Conservation (phyloP, 2,329 filamentous ascomycete genomes). For the Cercospora brassicicola region DNA sequence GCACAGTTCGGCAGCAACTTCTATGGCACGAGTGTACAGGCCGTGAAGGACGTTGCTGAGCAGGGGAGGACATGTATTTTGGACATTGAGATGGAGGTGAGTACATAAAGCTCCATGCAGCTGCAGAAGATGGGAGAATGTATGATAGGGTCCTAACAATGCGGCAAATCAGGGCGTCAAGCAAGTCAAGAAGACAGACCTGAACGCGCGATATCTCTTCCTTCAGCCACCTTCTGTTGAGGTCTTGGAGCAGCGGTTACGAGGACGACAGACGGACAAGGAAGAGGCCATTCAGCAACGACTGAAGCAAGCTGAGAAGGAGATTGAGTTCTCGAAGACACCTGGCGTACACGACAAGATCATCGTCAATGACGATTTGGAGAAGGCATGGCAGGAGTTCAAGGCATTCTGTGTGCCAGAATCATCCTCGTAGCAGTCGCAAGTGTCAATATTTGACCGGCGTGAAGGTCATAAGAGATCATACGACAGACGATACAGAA, state of each 20-base stretch:
- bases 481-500: background rate
- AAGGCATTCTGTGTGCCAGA: slow-evolving; percentile 38
- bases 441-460: background rate
- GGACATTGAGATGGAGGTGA: slow-evolving; percentile 94
- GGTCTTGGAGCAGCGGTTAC: slow-evolving; percentile 70
- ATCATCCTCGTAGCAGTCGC: slow-evolving; percentile 3
- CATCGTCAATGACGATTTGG: slow-evolving; percentile 66
- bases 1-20: slow-evolving; percentile 81
- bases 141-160: background rate
- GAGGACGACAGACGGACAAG: slow-evolving; percentile 74
- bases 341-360: slow-evolving; percentile 66
- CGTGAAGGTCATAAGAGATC: background rate
- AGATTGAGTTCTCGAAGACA: slow-evolving; percentile 70
- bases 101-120: slow-evolving; percentile 21
- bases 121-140: no score
- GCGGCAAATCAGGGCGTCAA: slow-evolving; percentile 67
- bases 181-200: slow-evolving; percentile 76
- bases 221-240: slow-evolving; percentile 76
- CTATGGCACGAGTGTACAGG: slow-evolving; percentile 81
- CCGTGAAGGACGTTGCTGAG: slow-evolving; percentile 71
- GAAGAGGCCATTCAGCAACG: slow-evolving; percentile 71
- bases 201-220: slow-evolving; percentile 80
- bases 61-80: slow-evolving; percentile 74
- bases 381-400: slow-evolving; percentile 57
- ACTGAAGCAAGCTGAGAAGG: slow-evolving; percentile 68